Base-by-base conservation (phyloP, 116 monocot species). In the Phalaenopsis hybrid region DNA sequence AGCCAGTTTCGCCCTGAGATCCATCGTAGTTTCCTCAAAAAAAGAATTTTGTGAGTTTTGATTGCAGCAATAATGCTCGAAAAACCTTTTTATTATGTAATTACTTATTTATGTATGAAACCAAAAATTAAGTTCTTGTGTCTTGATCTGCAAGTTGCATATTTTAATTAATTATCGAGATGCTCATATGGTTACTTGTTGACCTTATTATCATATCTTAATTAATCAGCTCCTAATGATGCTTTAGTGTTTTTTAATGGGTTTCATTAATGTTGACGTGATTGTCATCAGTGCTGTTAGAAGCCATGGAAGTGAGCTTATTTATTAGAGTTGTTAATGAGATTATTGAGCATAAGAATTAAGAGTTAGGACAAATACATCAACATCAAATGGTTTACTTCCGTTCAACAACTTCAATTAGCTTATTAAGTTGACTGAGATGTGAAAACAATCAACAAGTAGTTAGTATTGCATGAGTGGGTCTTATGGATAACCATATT, bases 241-340 rank as follows among this genome's bases (percentile, higher is more conserved):
- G 72, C 72, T 37, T 72, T 72, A 0, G 34, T 4, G 37, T 72
- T 72, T 72, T 72, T 16, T 72, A 72, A 72, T 72, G 72, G 37
- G 16, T 25, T 1, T 34, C 37, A 15, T 37, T 72, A 37, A 13
- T 37, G 31, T 72, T 37, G 72, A 37, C 37, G 72, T 72, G 72
- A 72, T 5, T 37, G 72, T 15, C 15, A 72, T 10, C 15, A 72
- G 16, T 72, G 37, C 12, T 11, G 72, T 34, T 15, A 72, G 72
- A 10, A 72, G 25, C 37, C 12, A 16, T 37, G 15, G 2, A 65
- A 6, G 37, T 34, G 25, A 34, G 12, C 13, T 72, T 34, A 3
- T 72, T 37, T 72, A 72, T 72, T 72, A 37, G 37, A 72, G 72
- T 34, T 72, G 72, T 72, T 72, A 72, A 72, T 31, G 34, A 72